phyloP scores from a whole-genome alignment of 2,329 filamentous ascomycete genomes.

The Alternaria sp. region DNA sequence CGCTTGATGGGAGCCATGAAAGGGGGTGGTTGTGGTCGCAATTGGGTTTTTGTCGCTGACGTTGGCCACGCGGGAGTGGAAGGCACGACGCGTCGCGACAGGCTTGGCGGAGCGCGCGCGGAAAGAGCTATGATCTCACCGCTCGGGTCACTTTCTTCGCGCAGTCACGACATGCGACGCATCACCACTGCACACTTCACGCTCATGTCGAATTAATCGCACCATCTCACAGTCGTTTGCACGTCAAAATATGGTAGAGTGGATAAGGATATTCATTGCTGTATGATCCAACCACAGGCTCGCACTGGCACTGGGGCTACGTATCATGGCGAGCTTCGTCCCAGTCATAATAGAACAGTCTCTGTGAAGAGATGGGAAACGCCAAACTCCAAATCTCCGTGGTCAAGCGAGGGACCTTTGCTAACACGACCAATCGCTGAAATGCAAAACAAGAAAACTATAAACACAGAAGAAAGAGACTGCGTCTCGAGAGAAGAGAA shows the following conservation, averaged over 20 bases:
- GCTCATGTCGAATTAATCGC: background rate
- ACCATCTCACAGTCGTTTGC: background rate
- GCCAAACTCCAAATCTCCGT: constrained; percentile 35
- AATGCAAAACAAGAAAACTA: constrained; percentile 45
- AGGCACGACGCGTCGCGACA: constrained; percentile 37
- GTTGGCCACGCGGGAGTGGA: constrained; percentile 18
- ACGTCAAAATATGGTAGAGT: background rate
- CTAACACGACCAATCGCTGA: constrained; percentile 43
- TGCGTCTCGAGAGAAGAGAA: constrained; percentile 20
- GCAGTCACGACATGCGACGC: background rate
- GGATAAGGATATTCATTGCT: constrained; percentile 28
- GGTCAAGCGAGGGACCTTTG: constrained; percentile 42
- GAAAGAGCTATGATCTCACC: constrained; percentile 28
- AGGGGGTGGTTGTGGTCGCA: constrained; percentile 14
- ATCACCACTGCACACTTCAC: background rate
- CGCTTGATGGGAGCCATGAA: constrained; percentile 50
- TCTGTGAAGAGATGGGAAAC: constrained; percentile 18
- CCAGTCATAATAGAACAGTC: constrained; percentile 6
- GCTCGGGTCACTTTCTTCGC: background rate
- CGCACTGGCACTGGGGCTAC: constrained; percentile 37
- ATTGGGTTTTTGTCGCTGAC: constrained; percentile 33
- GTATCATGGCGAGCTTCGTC: constrained; percentile 9
- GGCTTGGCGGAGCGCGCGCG: constrained; percentile 38
- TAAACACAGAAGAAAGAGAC: constrained; percentile 35
- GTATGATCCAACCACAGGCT: constrained; percentile 28